Conservation (phyloP, 257 asterid genomes). For the Solanum piurae region DNA sequence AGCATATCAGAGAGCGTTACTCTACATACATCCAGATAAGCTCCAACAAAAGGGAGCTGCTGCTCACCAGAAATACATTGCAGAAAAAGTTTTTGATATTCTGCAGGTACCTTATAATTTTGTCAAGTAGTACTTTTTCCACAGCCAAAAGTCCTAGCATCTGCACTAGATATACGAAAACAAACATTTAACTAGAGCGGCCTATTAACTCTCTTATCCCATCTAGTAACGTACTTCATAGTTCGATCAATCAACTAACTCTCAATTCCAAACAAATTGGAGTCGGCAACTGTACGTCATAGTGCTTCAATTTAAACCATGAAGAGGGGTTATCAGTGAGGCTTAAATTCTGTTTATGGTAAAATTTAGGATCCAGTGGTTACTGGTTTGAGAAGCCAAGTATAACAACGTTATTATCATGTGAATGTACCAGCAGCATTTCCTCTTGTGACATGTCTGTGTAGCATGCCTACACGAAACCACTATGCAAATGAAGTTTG, state of each 20-base stretch:
- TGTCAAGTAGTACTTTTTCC: neutral
- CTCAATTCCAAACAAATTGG: neutral
- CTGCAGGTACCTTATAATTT: constrained; percentile 52
- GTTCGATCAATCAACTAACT: neutral
- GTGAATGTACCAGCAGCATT: neutral
- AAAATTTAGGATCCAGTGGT: neutral
- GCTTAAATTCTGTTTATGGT: neutral
- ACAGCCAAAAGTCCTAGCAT: neutral
- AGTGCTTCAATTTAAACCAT: neutral
- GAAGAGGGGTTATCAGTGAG: neutral
- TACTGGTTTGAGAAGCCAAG: neutral
- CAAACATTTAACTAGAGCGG: neutral
- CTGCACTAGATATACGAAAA: neutral
- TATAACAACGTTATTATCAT: neutral
- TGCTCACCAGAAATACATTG: constrained; percentile 59
- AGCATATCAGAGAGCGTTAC: constrained; percentile 82
- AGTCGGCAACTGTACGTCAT: neutral
- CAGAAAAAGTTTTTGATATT: constrained; percentile 79
- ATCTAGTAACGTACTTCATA: neutral
- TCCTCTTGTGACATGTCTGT: neutral
- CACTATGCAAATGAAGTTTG: neutral
- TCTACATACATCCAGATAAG: constrained; percentile 88
- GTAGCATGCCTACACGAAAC: neutral
- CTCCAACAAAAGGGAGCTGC: constrained; percentile 90
- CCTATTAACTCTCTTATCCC: neutral